These are phyloP conservation scores for Picea sitchensis DNA, from an alignment of 75 land plant genomes.

Conservation along the genomic window DNA sequence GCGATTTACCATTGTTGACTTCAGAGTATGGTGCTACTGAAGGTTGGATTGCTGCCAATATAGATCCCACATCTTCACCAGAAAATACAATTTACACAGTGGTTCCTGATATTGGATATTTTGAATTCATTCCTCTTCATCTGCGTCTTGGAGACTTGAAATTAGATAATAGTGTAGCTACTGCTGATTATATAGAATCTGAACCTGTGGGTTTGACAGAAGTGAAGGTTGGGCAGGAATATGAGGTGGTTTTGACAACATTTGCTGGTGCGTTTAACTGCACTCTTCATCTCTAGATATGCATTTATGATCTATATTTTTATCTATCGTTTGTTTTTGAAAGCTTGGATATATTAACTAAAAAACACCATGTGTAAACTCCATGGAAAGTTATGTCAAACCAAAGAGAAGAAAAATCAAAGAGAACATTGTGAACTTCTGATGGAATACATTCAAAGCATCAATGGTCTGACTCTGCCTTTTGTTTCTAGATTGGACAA, in stretches of 20 bases:
- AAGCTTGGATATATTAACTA: neutral
- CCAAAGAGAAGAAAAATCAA: no score
- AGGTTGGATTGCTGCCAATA: conserved; percentile 59
- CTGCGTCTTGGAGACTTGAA: neutral
- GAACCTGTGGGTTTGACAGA: conserved; percentile 64
- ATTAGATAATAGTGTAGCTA: neutral
- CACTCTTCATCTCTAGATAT: neutral
- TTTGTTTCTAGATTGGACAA: no score
- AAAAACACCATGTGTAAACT: neutral
- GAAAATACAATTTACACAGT: conserved; percentile 47
- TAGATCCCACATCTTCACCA: conserved; percentile 40
- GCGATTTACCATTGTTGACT: conserved; percentile 47
- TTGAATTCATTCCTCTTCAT: conserved; percentile 67
- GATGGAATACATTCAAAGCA: no score
- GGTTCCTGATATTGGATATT: conserved; percentile 57
- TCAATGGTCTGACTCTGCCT: no score
- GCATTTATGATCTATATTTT: neutral
- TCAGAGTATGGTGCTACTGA: conserved; percentile 72
- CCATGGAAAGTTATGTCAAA: neutral
- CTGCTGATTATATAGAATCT: neutral
- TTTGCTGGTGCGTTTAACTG: conserved; percentile 45
- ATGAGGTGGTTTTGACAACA: conserved; percentile 79
- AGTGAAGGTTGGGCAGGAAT: conserved; percentile 75
- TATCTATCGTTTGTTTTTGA: neutral
- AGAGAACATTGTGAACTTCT: no score